Evolutionary conservation across 495 filamentous ascomycete genomes (phyloP).

Genomic region (Amniculicola lignicola): DNA sequence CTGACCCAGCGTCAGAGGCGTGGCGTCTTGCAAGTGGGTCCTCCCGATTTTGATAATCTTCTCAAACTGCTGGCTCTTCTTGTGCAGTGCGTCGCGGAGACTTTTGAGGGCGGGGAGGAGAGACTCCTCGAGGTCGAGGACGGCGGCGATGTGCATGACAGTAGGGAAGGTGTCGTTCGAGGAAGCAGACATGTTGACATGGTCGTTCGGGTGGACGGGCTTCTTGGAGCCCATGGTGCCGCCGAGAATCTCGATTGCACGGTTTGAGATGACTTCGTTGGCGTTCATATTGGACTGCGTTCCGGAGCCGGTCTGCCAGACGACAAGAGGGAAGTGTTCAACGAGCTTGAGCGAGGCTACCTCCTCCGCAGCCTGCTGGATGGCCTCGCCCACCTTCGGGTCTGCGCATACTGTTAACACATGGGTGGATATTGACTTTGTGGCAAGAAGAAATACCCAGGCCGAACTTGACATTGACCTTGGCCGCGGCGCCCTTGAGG

Average conservation of each 20-base stretch:
- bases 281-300: slow-evolving; percentile 99
- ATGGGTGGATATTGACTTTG: too few species aligned
- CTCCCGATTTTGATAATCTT: slow-evolving; percentile 97
- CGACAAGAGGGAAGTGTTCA: slow-evolving; percentile 97
- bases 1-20: slow-evolving; percentile 91
- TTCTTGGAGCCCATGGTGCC: slow-evolving; percentile 94
- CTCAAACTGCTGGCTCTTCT: slow-evolving; percentile 86
- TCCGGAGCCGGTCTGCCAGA: slow-evolving; percentile 98
- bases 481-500: slow-evolving; percentile 93
- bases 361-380: slow-evolving; percentile 89
- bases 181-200: slow-evolving; percentile 97
- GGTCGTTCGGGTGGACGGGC: slow-evolving; percentile 98
- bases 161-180: slow-evolving; percentile 99
- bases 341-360: slow-evolving; percentile 90
- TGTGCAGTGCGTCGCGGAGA: slow-evolving; percentile 77
- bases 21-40: slow-evolving; percentile 96
- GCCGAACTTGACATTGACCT: slow-evolving; percentile 91
- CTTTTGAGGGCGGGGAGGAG: slow-evolving; percentile 79
- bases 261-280: slow-evolving; percentile 99
- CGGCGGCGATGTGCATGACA: slow-evolving; percentile 98
- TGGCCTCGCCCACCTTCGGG: slow-evolving; percentile 86
- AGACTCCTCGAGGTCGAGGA: slow-evolving; percentile 82
- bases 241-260: slow-evolving; percentile 95
- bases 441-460: slow-evolving; percentile 64
- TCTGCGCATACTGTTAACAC: slow-evolving; percentile 51